These are phyloP conservation scores for Tolypocladium ovalisporum DNA, from an alignment of 2,329 filamentous ascomycete genomes.

Conservation along the genomic window DNA sequence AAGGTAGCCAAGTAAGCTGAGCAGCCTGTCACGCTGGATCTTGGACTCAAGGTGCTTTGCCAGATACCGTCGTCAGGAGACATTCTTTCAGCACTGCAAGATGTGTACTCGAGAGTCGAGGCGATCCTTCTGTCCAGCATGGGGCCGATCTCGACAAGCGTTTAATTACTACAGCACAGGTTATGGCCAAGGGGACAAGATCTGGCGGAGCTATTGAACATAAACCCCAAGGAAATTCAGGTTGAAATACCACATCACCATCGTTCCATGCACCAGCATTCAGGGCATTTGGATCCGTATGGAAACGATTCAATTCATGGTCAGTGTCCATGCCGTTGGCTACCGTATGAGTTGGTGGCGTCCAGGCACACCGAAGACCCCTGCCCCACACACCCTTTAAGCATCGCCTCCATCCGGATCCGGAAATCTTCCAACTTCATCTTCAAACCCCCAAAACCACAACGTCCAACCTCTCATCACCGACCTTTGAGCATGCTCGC, in stretches of 20 bases:
- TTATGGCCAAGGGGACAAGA: neutral
- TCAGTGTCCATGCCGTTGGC: neutral
- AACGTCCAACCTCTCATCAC: no score
- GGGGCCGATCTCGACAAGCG: no score
- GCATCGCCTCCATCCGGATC: neutral
- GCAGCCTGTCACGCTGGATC: neutral
- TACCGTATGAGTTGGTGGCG: neutral
- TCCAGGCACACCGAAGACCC: neutral
- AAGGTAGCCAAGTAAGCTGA: neutral
- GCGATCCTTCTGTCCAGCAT: no score
- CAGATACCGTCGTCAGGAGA: neutral
- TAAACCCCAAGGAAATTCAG: no score
- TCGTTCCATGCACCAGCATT: no score
- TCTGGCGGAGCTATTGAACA: no score
- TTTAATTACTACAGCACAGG: neutral
- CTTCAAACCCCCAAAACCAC: neutral
- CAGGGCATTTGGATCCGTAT: no score
- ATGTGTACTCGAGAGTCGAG: no score
- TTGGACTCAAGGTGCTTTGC: accelerated
- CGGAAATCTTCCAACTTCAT: neutral
- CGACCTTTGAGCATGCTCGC: conserved; percentile 15
- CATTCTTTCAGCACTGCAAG: no score
- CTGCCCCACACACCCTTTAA: neutral
- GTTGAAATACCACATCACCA: no score
- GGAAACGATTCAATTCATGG: no score